Conservation (phyloP, 129 eudicot species). For the Ambrosia trifida region DNA sequence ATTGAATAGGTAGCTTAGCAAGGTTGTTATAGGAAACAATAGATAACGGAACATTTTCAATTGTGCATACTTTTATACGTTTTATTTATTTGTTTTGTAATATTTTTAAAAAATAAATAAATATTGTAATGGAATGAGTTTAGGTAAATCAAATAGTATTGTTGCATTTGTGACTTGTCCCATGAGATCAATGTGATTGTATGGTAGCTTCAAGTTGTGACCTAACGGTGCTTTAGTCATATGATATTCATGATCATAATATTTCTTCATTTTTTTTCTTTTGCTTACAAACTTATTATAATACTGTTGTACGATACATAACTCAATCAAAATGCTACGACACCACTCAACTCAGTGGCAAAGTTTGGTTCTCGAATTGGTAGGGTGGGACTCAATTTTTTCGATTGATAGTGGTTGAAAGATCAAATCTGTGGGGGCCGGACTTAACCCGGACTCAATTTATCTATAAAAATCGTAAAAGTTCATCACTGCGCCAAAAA, state of each 20-base stretch:
- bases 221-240: conserved; percentile 35
- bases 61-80: neutral
- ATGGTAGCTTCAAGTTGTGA: conserved; percentile 33
- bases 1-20: conserved; percentile 1
- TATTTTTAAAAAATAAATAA: neutral
- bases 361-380: too few species aligned
- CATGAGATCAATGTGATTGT: conserved; percentile 32
- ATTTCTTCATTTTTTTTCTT: neutral
- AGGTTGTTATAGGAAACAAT: neutral
- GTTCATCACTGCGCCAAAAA: too few species aligned
- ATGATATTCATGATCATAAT: conserved; percentile 25
- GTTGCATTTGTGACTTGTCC: conserved; percentile 29
- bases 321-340: neutral
- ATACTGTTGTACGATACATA: neutral
- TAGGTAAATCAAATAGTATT: neutral
- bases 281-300: neutral
- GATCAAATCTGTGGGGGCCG: too few species aligned
- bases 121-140: neutral
- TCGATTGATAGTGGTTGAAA: too few species aligned
- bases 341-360: too few species aligned
- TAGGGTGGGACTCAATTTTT: too few species aligned
- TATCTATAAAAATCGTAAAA: too few species aligned
- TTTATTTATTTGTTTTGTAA: neutral
- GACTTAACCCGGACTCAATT: too few species aligned
- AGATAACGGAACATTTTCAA: neutral